Conservation (phyloP, 2,329 filamentous ascomycete genomes). For the Colletotrichum tanaceti region DNA sequence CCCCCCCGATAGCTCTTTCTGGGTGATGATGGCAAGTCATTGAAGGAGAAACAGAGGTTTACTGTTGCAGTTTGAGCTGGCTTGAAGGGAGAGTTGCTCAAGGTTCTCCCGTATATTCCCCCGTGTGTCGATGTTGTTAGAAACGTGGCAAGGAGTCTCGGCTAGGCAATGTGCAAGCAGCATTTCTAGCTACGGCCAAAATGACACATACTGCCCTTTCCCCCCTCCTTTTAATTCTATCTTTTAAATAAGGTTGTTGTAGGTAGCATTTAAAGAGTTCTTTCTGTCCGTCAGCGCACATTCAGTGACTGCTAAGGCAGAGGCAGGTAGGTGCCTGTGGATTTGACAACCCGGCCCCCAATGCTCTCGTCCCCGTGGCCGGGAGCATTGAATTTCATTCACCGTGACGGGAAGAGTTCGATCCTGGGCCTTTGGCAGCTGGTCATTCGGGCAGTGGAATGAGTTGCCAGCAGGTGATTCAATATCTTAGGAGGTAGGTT, state of each 20-base stretch:
- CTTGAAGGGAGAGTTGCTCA: not conserved
- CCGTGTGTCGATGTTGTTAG: not conserved
- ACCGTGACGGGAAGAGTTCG: not conserved
- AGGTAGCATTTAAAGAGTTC: too few relatives aligned
- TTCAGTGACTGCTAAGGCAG: too few relatives aligned
- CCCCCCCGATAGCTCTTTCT: not conserved
- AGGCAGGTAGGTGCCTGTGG: not conserved
- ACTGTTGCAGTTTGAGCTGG: not conserved
- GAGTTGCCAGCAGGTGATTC: not conserved
- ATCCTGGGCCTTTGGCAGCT: not conserved
- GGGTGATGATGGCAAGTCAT: slow-evolving; percentile 1
- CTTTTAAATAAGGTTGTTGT: too few relatives aligned
- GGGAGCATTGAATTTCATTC: not conserved
- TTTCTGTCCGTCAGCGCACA: too few relatives aligned
- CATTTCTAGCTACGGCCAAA: not conserved
- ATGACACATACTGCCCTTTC: not conserved
- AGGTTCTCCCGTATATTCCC: not conserved
- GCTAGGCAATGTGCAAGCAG: slow-evolving; percentile 4
- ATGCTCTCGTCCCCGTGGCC: not conserved
- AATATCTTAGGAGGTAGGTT: not conserved
- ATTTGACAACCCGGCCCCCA: not conserved
- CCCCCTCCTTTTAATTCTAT: too few relatives aligned
- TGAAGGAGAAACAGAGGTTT: slow-evolving; percentile 5
- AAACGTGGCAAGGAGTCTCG: not conserved
- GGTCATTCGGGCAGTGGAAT: slow-evolving; percentile 10